Conservation (phyloP, 768 basidiomycete genomes). For the Cyclocybe cylindracea region DNA sequence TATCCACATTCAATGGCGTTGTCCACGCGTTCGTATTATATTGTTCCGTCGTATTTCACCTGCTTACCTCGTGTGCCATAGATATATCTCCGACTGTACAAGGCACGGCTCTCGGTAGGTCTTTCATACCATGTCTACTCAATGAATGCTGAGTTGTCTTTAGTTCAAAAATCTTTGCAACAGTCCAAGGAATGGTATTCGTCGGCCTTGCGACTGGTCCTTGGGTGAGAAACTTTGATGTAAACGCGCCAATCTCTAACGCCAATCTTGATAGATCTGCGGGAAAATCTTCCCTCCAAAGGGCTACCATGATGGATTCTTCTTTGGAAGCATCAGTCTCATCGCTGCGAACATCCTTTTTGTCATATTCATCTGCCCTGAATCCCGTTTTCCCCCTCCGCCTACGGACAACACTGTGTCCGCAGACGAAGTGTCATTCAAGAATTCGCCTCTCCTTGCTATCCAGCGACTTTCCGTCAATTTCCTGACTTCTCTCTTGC, state of each 20-base stretch:
- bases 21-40: constrained; percentile 62
- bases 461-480: constrained; percentile 23
- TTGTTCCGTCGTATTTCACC: constrained; percentile 12
- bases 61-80: constrained; percentile 26
- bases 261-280: constrained; percentile 30
- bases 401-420: constrained; percentile 17
- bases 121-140: background rate
- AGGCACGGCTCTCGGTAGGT: constrained; percentile 47
- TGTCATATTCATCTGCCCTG: constrained; percentile 50
- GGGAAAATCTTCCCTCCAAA: constrained; percentile 61
- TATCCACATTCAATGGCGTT: constrained; percentile 64
- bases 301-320: constrained; percentile 52
- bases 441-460: constrained; percentile 31
- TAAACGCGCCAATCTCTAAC: background rate
- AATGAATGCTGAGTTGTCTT: background rate
- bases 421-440: constrained; percentile 22
- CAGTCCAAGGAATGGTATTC: constrained; percentile 75
- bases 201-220: constrained; percentile 81
- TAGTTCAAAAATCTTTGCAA: constrained; percentile 56
- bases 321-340: constrained; percentile 44
- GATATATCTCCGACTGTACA: constrained; percentile 57
- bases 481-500: constrained; percentile 48
- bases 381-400: constrained; percentile 42
- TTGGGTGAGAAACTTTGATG: constrained; percentile 46
- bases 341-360: constrained; percentile 38